These are phyloP conservation scores for Tricholoma bakamatsutake DNA, from an alignment of 768 basidiomycete species.

Conservation along the genomic window DNA sequence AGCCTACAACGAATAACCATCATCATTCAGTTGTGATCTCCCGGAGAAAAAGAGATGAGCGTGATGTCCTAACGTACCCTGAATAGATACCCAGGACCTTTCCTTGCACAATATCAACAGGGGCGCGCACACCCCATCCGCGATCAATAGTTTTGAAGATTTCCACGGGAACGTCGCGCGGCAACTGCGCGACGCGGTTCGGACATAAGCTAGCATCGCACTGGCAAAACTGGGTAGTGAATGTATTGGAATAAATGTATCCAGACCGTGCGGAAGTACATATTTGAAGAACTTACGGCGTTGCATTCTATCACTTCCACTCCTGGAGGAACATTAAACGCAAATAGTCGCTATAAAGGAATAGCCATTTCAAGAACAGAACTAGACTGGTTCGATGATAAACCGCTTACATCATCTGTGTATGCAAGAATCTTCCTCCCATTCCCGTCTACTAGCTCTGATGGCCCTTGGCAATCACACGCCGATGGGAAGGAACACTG, in stretches of 20 bases:
- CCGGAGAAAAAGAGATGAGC: not conserved
- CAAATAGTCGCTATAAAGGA: conserved; percentile 41
- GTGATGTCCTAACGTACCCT: conserved; percentile 37
- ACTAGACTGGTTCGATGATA: not conserved
- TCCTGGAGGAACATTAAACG: conserved; percentile 35
- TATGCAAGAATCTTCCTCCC: conserved; percentile 37
- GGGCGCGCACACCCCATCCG: conserved; percentile 65
- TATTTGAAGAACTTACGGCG: conserved; percentile 29
- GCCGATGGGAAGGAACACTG: conserved; percentile 24
- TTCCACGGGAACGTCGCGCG: conserved; percentile 52
- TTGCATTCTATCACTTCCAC: conserved; percentile 64
- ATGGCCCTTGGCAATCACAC: conserved; percentile 47
- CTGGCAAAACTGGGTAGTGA: conserved; percentile 36
- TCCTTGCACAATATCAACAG: conserved; percentile 36
- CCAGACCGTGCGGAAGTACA: not conserved
- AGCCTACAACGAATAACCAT: conserved; percentile 22
- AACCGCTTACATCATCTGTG: conserved; percentile 27
- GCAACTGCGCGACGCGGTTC: conserved; percentile 58
- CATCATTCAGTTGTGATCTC: not conserved
- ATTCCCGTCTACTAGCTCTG: conserved; percentile 28
- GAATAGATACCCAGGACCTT: conserved; percentile 65
- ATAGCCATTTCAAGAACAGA: not conserved
- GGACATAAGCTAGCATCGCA: conserved; percentile 37
- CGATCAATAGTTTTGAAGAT: conserved; percentile 56
- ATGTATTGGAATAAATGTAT: not conserved